Evolutionary conservation across 148 eudicot species (phyloP), one percentile per base, ranked within the genome.

Genomic region (Oxyria digyna): DNA sequence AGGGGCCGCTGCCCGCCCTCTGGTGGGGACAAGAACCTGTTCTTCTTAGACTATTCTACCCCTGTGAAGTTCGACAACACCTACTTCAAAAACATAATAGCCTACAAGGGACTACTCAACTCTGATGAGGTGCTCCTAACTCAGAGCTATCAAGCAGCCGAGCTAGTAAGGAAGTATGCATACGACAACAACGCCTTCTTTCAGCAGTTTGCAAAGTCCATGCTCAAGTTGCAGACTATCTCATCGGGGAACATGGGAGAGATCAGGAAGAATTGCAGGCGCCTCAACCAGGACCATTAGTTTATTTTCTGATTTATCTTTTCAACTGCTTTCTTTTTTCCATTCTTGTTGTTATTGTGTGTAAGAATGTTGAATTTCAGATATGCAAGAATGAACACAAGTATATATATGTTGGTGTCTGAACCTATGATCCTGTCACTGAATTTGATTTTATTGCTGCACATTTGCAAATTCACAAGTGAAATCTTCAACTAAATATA

Each of bases 221-320:
- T 84, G 79, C 69, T 74, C 8, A 79, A 75, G 63, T 8, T 84
- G 64, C 75, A 80, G 9, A 69, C 42, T 6, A 67, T 78, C 37
- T 80, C 79, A 2, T 81, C 76, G 1, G 84, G 78, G 18, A 18
- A 21, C 1, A 18, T 63, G 46, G 87, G 87, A 2, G 76, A 81
- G 68, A 73, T 84, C 23, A 74, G 87, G 67, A 72, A 37, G 57
- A 27, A 64, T 0, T 84, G 87, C 45, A 69, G 82, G n/a, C n/a
- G n/a, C n/a, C n/a, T n/a, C n/a, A n/a, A n/a, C n/a, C n/a, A n/a
- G n/a, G n/a, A n/a, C n/a, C n/a, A n/a, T n/a, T n/a, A n/a, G n/a
- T n/a, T n/a, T n/a, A n/a, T n/a, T n/a, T n/a, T n/a, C n/a, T n/a
- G n/a, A n/a, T n/a, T n/a, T n/a, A n/a, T n/a, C n/a, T n/a, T n/a